Evolutionary conservation across 164 flowering plant species (phyloP), one percentile per base, ranked within the genome.

Genomic region (Vitis riparia): DNA sequence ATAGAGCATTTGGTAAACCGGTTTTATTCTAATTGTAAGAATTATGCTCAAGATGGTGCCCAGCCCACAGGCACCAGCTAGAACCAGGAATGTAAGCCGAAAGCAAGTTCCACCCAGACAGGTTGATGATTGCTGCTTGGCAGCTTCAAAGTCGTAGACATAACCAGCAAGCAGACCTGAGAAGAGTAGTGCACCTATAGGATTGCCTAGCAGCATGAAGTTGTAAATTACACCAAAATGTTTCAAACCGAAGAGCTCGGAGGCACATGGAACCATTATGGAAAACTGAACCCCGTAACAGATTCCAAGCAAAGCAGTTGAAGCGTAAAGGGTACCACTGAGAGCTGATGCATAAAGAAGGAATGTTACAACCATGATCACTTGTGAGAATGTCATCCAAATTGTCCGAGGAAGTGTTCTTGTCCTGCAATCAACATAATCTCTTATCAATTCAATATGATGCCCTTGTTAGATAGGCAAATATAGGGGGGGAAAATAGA

Each of bases 121-220:
- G 49, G 73, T 77, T 3, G 83, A 76, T 9, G 73, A 71, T 23
- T 76, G 75, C 73, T 88, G 92, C 66, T 76, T 85, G 7, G 83
- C 79, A 19, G 88, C 90, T 70, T 85, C 90, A 2, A 77, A 66
- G 67, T 89, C 91, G 50, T 89, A 88, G 1, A 88, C 79, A 69
- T 71, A 63, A 30, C 94, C 88, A 16, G 91, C 91, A 60, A 89
- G 90, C 44, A 74, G n/a, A 52, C 79, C 90, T 2, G 94, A 89
- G 86, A 89, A 88, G 61, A 89, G 82, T 5, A 86, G 72, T 30
- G 94, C 90, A 47, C 94, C 94, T 27, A 85, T 59, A 11, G 94
- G 91, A 55, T 86, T 88, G 30, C 88, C 88, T 2, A 89, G 71
- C 62, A 32, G 63, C 78, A 89, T 82, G 76, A 86, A 83, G 69